A percentile compares a stretch with the other conserved stretches of the same genome.
Conservation (phyloP, 768 basidiomycete genomes). For the Amanita brunnescens region DNA sequence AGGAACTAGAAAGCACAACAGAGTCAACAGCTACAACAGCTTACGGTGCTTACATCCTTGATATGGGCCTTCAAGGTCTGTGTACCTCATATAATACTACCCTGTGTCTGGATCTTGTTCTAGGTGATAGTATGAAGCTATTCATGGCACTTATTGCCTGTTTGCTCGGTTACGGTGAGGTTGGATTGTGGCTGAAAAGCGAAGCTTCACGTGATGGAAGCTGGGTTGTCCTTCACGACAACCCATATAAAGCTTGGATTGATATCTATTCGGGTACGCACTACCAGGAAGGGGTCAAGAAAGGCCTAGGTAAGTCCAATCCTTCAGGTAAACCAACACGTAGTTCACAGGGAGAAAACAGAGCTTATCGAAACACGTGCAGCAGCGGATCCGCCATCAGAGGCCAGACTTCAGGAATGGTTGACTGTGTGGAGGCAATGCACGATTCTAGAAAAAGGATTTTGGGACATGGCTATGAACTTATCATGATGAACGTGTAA, state of each 20-base stretch:
- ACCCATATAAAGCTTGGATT: constrained; percentile 71
- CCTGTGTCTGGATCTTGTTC: background rate
- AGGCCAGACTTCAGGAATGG: constrained; percentile 54
- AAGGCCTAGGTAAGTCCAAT: constrained; percentile 56
- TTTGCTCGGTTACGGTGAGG: constrained; percentile 87
- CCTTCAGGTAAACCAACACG: background rate
- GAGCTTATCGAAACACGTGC: constrained; percentile 69
- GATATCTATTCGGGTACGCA: constrained; percentile 67
- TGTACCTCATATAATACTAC: background rate
- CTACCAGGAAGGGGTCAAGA: constrained; percentile 65
- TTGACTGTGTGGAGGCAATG: constrained; percentile 66
- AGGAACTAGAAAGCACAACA: constrained; percentile 50
- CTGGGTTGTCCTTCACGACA: constrained; percentile 55
- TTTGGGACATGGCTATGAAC: constrained; percentile 68
- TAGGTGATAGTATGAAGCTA: constrained; percentile 64
- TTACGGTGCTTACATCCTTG: constrained; percentile 81
- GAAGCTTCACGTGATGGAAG: constrained; percentile 36
- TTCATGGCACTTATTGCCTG: constrained; percentile 82
- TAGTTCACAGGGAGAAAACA: constrained; percentile 19
- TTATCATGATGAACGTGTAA: background rate
- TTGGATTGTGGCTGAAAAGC: constrained; percentile 74
- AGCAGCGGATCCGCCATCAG: constrained; percentile 53
- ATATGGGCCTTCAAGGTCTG: constrained; percentile 63
- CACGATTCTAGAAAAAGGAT: constrained; percentile 68
- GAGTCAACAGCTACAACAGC: constrained; percentile 72